phyloP scores from a whole-genome alignment of 257 asterid genomes.

The Scutellaria galericulata region DNA sequence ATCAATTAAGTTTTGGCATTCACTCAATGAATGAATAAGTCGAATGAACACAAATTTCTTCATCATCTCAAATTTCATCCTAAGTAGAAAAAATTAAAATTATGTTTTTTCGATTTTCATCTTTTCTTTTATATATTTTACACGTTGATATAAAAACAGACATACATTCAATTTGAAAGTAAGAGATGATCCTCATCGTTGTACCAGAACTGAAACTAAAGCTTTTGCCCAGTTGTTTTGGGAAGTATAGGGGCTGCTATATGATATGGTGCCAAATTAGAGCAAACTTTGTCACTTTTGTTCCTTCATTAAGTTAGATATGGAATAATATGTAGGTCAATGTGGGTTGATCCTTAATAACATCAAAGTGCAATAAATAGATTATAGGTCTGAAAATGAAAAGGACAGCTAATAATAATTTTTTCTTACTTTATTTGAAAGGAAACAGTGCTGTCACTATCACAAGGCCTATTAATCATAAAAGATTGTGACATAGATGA shows the following conservation, averaged over 20 bases:
- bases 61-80: too few species aligned
- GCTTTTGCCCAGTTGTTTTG: conserved; percentile 9
- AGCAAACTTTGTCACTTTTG: conserved; percentile 39
- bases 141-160: too few species aligned
- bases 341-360: conserved; percentile 29
- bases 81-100: too few species aligned
- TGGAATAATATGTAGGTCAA: conserved; percentile 35
- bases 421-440: conserved; percentile 37
- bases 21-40: too few species aligned
- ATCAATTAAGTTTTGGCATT: too few species aligned
- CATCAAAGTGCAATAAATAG: conserved; percentile 33
- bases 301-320: conserved; percentile 33
- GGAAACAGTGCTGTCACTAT: conserved; percentile 38
- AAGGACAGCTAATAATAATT: conserved; percentile 36
- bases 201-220: not conserved
- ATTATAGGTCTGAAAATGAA: conserved; percentile 32
- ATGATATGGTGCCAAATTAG: conserved; percentile 23
- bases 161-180: not conserved
- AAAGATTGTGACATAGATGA: conserved; percentile 37
- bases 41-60: too few species aligned
- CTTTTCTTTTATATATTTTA: too few species aligned
- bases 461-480: conserved; percentile 39
- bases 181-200: not conserved
- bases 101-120: too few species aligned
- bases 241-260: conserved; percentile 27